Evolutionary conservation across 108 stramenopile species (phyloP).

Genomic region (Nannochloropsis salina): DNA sequence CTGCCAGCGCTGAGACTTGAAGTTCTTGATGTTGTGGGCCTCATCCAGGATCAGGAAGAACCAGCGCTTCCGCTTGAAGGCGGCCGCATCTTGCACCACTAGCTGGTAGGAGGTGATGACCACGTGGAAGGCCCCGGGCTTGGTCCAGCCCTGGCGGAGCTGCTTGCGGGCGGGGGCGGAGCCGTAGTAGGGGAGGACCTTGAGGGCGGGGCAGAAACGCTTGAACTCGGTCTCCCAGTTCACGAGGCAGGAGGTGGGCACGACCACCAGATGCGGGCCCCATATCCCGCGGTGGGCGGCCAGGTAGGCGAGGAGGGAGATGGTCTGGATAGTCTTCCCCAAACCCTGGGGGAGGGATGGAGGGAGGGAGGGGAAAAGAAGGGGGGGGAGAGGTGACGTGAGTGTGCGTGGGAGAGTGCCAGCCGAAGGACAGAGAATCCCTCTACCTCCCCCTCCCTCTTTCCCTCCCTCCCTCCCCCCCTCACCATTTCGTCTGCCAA

Average conservation of each 20-base stretch:
- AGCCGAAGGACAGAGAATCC: too few relatives aligned
- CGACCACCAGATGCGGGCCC: conserved; percentile 96
- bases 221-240: conserved; percentile 98
- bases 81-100: conserved; percentile 88
- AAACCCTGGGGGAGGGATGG: conserved; percentile 51
- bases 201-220: conserved; percentile 80
- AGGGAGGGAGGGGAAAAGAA: not conserved
- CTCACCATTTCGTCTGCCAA: conserved; percentile 91
- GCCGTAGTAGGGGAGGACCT: conserved; percentile 93
- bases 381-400: not conserved
- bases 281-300: conserved; percentile 74
- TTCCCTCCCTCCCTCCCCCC: not conserved
- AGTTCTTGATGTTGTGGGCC: conserved; percentile 99
- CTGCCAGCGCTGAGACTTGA: conserved; percentile 94
- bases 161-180: conserved; percentile 66
- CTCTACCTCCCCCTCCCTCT: too few relatives aligned
- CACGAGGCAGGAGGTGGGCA: conserved; percentile 89
- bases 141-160: conserved; percentile 87
- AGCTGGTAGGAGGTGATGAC: conserved; percentile 95
- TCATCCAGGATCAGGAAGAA: conserved; percentile 97
- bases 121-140: conserved; percentile 73
- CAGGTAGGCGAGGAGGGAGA: conserved; percentile 83
- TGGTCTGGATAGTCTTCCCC: conserved; percentile 93
- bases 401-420: too few relatives aligned
- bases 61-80: conserved; percentile 90